phyloP scores from a whole-genome alignment of 768 basidiomycete genomes.

The Lactarius deliciosus region DNA sequence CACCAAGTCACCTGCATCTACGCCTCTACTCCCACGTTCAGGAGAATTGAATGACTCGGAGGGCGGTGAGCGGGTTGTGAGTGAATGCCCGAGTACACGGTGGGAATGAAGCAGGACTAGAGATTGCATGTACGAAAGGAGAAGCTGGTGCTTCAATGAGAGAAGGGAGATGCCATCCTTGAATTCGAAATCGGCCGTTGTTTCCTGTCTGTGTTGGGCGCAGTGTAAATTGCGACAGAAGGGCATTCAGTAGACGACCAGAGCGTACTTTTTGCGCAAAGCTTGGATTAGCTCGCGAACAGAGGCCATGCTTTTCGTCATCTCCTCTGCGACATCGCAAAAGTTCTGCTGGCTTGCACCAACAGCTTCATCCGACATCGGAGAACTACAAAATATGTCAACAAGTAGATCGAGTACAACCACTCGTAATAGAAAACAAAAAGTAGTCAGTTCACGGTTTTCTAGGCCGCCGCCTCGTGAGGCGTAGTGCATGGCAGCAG shows the following conservation, averaged over 20 bases:
- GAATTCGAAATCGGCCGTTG: slow-evolving; percentile 46
- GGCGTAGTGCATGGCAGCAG: slow-evolving; percentile 57
- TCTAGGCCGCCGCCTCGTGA: slow-evolving; percentile 58
- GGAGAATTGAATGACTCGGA: slow-evolving; percentile 50
- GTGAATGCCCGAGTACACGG: slow-evolving; percentile 63
- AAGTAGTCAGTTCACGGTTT: slow-evolving; percentile 57
- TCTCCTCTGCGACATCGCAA: slow-evolving; percentile 46
- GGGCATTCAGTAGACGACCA: background rate
- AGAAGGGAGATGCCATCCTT: slow-evolving; percentile 88
- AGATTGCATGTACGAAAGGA: slow-evolving; percentile 85
- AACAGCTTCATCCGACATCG: slow-evolving; percentile 14
- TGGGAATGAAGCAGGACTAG: slow-evolving; percentile 72
- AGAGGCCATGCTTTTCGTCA: slow-evolving; percentile 62
- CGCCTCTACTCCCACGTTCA: slow-evolving; percentile 55
- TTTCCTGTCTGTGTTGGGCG: slow-evolving; percentile 32
- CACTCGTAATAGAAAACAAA: slow-evolving; percentile 1
- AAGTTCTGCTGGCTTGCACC: slow-evolving; percentile 31
- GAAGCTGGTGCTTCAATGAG: slow-evolving; percentile 79
- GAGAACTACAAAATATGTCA: slow-evolving; percentile 1
- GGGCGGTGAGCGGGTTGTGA: slow-evolving; percentile 51
- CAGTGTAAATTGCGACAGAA: background rate
- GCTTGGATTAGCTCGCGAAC: slow-evolving; percentile 55
- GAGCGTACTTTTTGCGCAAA: slow-evolving; percentile 53
- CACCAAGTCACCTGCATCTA: slow-evolving; percentile 68
- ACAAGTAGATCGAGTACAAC: background rate